A percentile compares a stretch with the other conserved stretches of the same genome.
phyloP scores from a whole-genome alignment of 257 asterid species.

The Solanum habrochaites region DNA sequence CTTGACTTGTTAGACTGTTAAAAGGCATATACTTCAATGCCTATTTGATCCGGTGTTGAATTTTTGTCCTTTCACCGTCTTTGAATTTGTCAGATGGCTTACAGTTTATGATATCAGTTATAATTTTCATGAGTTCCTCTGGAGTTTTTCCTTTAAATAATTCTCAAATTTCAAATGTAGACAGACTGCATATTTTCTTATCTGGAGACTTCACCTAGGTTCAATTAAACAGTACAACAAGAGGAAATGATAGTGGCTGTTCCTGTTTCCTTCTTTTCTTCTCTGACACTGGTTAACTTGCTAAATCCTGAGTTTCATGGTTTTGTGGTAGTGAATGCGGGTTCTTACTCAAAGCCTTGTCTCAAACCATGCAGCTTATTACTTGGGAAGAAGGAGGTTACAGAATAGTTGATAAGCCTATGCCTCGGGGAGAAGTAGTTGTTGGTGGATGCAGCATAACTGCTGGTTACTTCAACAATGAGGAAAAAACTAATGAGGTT shows the following conservation, averaged over 20 bases:
- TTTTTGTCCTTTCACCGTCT: background rate
- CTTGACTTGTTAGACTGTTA: background rate
- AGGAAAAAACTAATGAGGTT: conserved; percentile 66
- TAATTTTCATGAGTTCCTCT: background rate
- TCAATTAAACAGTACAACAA: background rate
- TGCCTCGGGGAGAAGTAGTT: conserved; percentile 89
- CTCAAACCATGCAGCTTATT: conserved; percentile 49
- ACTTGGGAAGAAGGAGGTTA: conserved; percentile 97
- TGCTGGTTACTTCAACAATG: conserved; percentile 83
- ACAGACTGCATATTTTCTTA: background rate
- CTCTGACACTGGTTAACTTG: background rate
- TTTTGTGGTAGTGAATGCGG: background rate
- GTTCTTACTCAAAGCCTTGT: background rate
- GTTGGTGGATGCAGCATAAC: conserved; percentile 83
- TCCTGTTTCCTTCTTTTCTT: background rate
- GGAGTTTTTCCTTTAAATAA: background rate
- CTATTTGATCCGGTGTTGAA: background rate
- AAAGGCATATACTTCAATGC: background rate
- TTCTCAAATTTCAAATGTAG: background rate
- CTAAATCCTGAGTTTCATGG: background rate
- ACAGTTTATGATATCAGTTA: background rate
- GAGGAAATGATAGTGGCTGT: background rate
- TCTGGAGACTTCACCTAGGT: background rate
- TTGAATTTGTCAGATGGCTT: background rate
- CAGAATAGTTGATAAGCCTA: conserved; percentile 59